These are phyloP conservation scores for Hymenoscyphus fraxineus DNA, from an alignment of 2,329 filamentous ascomycete genomes.

Conservation along the genomic window DNA sequence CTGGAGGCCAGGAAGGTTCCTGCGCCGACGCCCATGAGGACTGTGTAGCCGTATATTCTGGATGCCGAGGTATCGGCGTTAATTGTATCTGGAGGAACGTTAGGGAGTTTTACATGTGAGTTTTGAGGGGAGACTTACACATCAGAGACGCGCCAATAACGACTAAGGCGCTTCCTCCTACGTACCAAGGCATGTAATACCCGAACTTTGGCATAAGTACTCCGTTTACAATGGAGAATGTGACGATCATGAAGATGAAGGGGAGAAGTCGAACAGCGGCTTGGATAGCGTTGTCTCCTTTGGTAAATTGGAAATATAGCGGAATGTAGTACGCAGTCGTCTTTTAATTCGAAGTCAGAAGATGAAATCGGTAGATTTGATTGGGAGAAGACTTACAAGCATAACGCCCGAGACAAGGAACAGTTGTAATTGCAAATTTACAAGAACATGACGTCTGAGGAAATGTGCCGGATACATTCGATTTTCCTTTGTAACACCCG, in stretches of 20 bases:
- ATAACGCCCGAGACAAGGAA: background rate
- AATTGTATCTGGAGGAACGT: slow-evolving; percentile 14
- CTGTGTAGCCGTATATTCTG: slow-evolving; percentile 35
- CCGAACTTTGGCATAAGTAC: slow-evolving; percentile 35
- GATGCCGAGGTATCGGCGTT: slow-evolving; percentile 25
- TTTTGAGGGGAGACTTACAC: slow-evolving; percentile 18
- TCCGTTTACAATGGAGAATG: slow-evolving; percentile 35
- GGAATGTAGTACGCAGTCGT: slow-evolving; percentile 38
- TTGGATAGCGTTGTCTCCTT: slow-evolving; percentile 43
- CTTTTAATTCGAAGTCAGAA: background rate
- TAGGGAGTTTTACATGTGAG: background rate
- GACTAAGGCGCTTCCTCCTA: slow-evolving; percentile 35
- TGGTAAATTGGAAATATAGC: slow-evolving; percentile 40
- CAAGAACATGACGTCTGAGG: background rate
- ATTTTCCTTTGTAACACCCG: slow-evolving; percentile 12
- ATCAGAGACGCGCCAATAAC: slow-evolving; percentile 32
- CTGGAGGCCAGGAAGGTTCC: slow-evolving; percentile 37
- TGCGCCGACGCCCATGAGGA: slow-evolving; percentile 41
- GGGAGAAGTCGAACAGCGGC: slow-evolving; percentile 38
- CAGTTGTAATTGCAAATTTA: background rate
- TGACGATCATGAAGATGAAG: slow-evolving; percentile 35
- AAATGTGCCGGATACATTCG: slow-evolving; percentile 22
- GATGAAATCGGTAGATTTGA: background rate
- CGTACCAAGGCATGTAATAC: slow-evolving; percentile 40
- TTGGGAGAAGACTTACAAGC: background rate